Evolutionary conservation across 2,329 filamentous ascomycete genomes (phyloP), one percentile per base, ranked within the genome.

Genomic region (Thielaviopsis populi): DNA sequence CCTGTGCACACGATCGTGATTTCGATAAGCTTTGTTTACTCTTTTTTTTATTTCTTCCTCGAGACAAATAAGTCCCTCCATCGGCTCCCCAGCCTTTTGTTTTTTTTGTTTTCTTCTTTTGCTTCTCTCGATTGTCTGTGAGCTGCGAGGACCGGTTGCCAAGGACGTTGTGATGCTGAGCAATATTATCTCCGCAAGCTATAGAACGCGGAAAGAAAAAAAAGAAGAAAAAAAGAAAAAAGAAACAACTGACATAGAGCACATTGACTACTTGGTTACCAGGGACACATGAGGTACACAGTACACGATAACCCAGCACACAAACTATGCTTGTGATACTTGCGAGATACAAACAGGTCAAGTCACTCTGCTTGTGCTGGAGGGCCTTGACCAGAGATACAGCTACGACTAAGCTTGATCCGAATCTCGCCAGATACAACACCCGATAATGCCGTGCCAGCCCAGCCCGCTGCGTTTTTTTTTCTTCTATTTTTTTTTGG

Each of bases 151-250:
- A 24, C 19, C 24, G 27, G 53, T 56, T 56, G 53, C 53, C 17
- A 56, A 56, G 53, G 27, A 27, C 53, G 15, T 56, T 56, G 53
- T 56, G 53, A 56, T 56, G n/a, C 53, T 33, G 17, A 56, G 53
- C 24, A 56, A 56, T n/a, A 56, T 56, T 56, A 56, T 56, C 53
- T 56, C 53, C 27, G 24, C 8, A n/a, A 37, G 15, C 27, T 56
- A 56, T 37, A 56, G 53, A 56, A 37, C 24, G 13, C 19, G 24
- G 33, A n/a, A 46, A 15, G 8, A 43, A 13, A 46, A 15, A 17
- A 19, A 46, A 15, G 5, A 19, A 17, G n/a, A n/a, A 46, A 17
- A 43, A 13, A 43, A 11, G 24, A 54, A 7, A 22, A 15, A 54
- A 15, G 2, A 54, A 33, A 15, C 22, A n/a, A 30, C 24, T 15